phyloP scores from a whole-genome alignment of 495 filamentous ascomycete genomes.

The Tuber brumale region DNA sequence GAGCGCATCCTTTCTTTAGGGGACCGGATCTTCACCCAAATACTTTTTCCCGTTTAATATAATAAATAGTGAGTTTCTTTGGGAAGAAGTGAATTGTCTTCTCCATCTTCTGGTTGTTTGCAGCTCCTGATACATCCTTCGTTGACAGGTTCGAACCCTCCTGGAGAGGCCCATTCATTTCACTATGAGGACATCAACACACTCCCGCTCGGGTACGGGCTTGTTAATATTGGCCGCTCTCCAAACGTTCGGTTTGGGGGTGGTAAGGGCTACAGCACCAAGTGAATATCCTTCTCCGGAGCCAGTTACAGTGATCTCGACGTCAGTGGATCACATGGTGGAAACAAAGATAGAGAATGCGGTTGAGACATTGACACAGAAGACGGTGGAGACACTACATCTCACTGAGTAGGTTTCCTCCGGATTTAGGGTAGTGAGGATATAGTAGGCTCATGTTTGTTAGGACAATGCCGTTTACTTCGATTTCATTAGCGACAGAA shows the following conservation, averaged over 20 bases:
- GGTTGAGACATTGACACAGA: constrained; percentile 18
- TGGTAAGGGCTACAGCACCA: constrained; percentile 17
- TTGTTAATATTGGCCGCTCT: constrained; percentile 26
- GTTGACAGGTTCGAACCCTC: constrained; percentile 19
- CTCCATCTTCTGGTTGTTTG: neutral
- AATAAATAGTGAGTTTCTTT: neutral
- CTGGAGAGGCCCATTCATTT: constrained; percentile 35
- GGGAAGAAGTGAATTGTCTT: neutral
- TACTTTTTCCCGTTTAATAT: constrained; percentile 19
- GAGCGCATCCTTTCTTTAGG: constrained; percentile 22
- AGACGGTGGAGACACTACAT: constrained; percentile 17
- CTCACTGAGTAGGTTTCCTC: constrained; percentile 24
- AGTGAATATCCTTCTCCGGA: constrained; percentile 10
- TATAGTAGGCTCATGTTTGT: constrained; percentile 5
- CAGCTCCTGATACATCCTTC: constrained; percentile 1
- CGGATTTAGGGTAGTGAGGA: neutral
- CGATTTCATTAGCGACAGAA: neutral
- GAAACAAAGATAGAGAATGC: constrained; percentile 16
- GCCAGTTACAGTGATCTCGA: neutral
- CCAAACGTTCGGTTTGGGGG: constrained; percentile 22
- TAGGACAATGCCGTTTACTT: constrained; percentile 8
- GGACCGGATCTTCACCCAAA: constrained; percentile 24
- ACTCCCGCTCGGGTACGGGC: constrained; percentile 22
- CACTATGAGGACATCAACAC: constrained; percentile 29
- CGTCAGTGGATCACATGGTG: constrained; percentile 16